Base-by-base conservation (phyloP, 2,329 filamentous ascomycete genomes). In the Botrytis medusae region DNA sequence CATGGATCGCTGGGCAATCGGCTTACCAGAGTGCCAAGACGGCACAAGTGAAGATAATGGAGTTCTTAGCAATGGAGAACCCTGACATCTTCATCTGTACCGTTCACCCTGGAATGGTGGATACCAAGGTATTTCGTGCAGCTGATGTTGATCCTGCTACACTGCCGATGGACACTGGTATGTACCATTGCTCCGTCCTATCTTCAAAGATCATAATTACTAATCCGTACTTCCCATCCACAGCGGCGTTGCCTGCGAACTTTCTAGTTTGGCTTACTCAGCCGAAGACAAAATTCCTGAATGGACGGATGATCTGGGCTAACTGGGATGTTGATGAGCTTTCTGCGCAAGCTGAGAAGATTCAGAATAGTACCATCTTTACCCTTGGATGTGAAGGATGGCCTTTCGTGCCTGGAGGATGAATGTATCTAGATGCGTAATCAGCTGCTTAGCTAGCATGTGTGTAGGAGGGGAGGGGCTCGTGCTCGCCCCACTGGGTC, bases 321-420 rank as follows among this genome's bases (percentile, higher is more conserved):
- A 84, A 85, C 51, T 87, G 86, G 86, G 86, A 87, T 77, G 82
- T 86, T 0, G 82, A 85, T 29, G 86, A 87, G 74, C 80, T 87
- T 51, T 83, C 83, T 76, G 79, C 79, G 2, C 78, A 79, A 51
- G 81, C 54, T 4, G 60, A 72, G 44, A 67, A 73, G 62, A 69
- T 72, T 57, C 54, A 29, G 14, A 29, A 57, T n/a, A 57, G 54
- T 20, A 29, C 54, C 6, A 57, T 57, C 12, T 57, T 57, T 32
- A 57, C 54, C 25, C 25, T 57, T 32, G 54, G 54, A 29, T 29
- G 54, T 7, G n/a, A 29, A 18, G 54, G 54, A 29, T 57, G 54
- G 54, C 54, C 54, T 57, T 57, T 57, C n/a, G 54, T 57, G n/a
- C 54, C 54, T 57, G 54, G 54, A 29, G n/a, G 54, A 29, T 75